Evolutionary conservation across 768 basidiomycete genomes (phyloP).

Genomic region (Pleurotus ostreatus): DNA sequence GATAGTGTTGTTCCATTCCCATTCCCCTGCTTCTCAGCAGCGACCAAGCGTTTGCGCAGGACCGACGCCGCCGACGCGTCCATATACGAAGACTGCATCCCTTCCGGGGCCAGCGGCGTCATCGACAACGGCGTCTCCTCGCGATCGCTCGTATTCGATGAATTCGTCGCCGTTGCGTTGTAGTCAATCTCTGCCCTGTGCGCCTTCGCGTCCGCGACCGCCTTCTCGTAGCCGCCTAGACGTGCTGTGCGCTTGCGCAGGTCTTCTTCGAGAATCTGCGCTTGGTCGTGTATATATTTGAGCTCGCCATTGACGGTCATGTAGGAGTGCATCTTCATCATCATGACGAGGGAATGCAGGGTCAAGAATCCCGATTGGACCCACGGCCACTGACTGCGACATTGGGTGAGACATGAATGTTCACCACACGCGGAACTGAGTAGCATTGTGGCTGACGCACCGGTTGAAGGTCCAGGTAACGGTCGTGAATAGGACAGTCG

Average conservation of each 20-base stretch:
- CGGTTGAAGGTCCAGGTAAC: conserved; percentile 90
- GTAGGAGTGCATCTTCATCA: conserved; percentile 98
- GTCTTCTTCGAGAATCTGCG: conserved; percentile 40
- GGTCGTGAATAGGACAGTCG: conserved; percentile 62
- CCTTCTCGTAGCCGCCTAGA: conserved; percentile 67
- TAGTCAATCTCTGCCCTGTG: conserved; percentile 38
- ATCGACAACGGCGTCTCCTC: conserved; percentile 28
- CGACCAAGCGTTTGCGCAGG: conserved; percentile 55
- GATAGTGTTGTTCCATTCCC: background rate
- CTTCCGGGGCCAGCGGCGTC: conserved; percentile 41
- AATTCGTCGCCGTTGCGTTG: conserved; percentile 12
- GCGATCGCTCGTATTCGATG: conserved; percentile 21
- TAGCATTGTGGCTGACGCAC: conserved; percentile 28
- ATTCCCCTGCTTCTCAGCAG: conserved; percentile 25
- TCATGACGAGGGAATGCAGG: conserved; percentile 82
- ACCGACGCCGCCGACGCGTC: conserved; percentile 48
- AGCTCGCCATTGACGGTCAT: conserved; percentile 85
- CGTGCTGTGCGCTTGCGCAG: conserved; percentile 43
- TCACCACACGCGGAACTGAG: background rate
- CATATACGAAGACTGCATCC: conserved; percentile 46
- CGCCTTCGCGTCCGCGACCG: conserved; percentile 45
- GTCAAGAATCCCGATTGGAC: conserved; percentile 92
- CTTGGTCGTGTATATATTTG: conserved; percentile 31
- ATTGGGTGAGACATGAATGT: background rate
- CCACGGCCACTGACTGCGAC: conserved; percentile 90